Evolutionary conservation across 305 asterid genomes (phyloP).

Genomic region (Fraxinus angustifolia): DNA sequence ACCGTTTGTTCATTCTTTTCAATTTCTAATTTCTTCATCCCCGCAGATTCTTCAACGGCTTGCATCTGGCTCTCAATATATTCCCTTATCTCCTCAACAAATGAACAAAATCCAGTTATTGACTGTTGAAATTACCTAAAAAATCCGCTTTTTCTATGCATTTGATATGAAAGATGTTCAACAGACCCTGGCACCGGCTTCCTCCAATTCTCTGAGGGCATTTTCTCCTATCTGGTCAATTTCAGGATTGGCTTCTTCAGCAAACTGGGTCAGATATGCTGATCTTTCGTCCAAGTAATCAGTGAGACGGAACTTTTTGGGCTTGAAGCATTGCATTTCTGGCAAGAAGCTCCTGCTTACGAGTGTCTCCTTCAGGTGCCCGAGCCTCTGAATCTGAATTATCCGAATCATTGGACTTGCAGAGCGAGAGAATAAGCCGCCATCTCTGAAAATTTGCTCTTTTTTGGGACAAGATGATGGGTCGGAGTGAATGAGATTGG

Average conservation of each 20-base stretch:
- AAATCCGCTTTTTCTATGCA: neutral
- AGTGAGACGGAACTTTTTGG: conserved; percentile 76
- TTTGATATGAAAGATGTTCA: neutral
- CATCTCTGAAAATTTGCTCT: conserved; percentile 35
- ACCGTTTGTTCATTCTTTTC: conserved; percentile 60
- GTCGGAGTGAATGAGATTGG: conserved; percentile 49
- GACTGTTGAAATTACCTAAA: neutral
- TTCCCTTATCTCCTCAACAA: conserved; percentile 74
- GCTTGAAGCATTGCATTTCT: conserved; percentile 80
- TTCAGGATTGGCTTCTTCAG: conserved; percentile 86
- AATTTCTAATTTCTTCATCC: conserved; percentile 53
- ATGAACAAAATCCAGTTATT: conserved; percentile 22
- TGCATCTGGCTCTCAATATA: conserved; percentile 80
- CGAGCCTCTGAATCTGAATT: conserved; percentile 44
- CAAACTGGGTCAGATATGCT: conserved; percentile 68
- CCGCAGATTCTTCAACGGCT: conserved; percentile 73
- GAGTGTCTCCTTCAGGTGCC: conserved; percentile 55
- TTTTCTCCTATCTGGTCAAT: conserved; percentile 83
- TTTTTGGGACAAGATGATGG: conserved; percentile 31
- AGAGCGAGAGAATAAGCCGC: conserved; percentile 28
- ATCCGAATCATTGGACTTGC: conserved; percentile 51
- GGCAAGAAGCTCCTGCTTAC: conserved; percentile 77
- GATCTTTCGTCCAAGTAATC: conserved; percentile 86
- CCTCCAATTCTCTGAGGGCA: conserved; percentile 79
- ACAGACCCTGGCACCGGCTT: conserved; percentile 74